Evolutionary conservation across 805 yeast species (phyloP).

Genomic region (Kluyveromyces starmeri): DNA sequence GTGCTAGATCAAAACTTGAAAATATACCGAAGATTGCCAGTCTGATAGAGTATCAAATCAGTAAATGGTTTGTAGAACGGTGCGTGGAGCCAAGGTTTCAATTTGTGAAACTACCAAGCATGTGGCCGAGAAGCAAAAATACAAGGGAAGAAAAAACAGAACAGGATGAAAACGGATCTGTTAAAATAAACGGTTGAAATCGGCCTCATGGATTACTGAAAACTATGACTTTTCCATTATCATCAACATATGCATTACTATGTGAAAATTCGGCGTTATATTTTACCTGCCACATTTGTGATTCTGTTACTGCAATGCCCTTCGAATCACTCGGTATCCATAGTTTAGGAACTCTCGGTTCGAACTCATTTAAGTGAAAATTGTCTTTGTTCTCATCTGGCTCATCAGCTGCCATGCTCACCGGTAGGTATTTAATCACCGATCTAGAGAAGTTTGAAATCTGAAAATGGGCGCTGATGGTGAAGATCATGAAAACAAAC

Average conservation of each 20-base stretch:
- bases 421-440: conserved; percentile 33
- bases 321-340: conserved; percentile 38
- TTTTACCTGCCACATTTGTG: conserved; percentile 8
- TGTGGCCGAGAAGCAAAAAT: conserved; percentile 71
- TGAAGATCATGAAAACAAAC: conserved; percentile 40
- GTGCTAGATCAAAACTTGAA: conserved; percentile 85
- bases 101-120: conserved; percentile 70
- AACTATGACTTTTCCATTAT: neutral
- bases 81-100: conserved; percentile 93
- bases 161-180: conserved; percentile 6
- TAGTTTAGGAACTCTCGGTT: conserved; percentile 14
- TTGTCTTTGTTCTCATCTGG: neutral
- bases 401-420: conserved; percentile 7
- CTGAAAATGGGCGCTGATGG: conserved; percentile 49
- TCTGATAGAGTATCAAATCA: conserved; percentile 68
- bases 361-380: conserved; percentile 8
- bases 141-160: conserved; percentile 35
- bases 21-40: conserved; percentile 88
- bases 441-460: conserved; percentile 37
- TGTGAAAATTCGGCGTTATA: conserved; percentile 10
- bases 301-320: conserved; percentile 27
- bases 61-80: conserved; percentile 86
- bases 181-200: conserved; percentile 7
- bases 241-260: neutral
- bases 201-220: neutral